Conservation (phyloP, 805 yeast genomes). For the Teunomyces gatunensis region DNA sequence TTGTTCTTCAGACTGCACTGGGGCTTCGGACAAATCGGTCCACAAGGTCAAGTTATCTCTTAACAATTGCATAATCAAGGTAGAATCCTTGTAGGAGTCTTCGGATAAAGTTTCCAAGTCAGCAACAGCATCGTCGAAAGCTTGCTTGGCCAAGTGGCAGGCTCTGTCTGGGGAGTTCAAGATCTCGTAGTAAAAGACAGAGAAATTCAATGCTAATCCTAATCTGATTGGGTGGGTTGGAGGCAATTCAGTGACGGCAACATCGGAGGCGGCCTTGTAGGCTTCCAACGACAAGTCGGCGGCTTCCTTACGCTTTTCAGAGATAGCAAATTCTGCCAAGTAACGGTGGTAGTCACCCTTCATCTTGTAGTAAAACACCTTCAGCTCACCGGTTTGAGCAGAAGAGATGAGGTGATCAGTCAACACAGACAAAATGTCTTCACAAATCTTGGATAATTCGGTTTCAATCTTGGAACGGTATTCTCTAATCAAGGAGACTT, state of each 20-base stretch:
- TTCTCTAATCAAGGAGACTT: slow-evolving; percentile 85
- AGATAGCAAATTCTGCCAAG: slow-evolving; percentile 92
- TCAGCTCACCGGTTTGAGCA: slow-evolving; percentile 95
- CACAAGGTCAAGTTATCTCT: slow-evolving; percentile 98
- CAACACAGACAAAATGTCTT: slow-evolving; percentile 85
- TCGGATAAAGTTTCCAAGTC: slow-evolving; percentile 96
- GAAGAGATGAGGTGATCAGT: slow-evolving; percentile 88
- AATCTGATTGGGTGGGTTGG: slow-evolving; percentile 99
- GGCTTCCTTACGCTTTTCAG: slow-evolving; percentile 88
- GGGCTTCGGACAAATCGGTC: slow-evolving; percentile 91
- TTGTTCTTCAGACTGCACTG: slow-evolving; percentile 37
- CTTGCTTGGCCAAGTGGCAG: slow-evolving; percentile 97
- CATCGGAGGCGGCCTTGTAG: slow-evolving; percentile 92
- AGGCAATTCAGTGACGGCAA: slow-evolving; percentile 93
- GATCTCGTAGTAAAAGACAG: slow-evolving; percentile 97
- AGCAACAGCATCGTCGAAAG: slow-evolving; percentile 98
- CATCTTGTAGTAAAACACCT: slow-evolving; percentile 98
- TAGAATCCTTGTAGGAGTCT: slow-evolving; percentile 97
- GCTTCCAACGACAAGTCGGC: slow-evolving; percentile 92
- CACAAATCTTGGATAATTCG: slow-evolving; percentile 90
- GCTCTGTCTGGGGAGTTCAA: slow-evolving; percentile 98
- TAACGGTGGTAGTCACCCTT: slow-evolving; percentile 99
- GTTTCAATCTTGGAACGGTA: slow-evolving; percentile 93
- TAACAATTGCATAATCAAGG: slow-evolving; percentile 97
- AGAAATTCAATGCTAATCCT: slow-evolving; percentile 96